A percentile compares a stretch with the other conserved stretches of the same genome.
These are phyloP conservation scores for Apocynum venetum DNA, from an alignment of 257 asterid species.

Conservation along the genomic window DNA sequence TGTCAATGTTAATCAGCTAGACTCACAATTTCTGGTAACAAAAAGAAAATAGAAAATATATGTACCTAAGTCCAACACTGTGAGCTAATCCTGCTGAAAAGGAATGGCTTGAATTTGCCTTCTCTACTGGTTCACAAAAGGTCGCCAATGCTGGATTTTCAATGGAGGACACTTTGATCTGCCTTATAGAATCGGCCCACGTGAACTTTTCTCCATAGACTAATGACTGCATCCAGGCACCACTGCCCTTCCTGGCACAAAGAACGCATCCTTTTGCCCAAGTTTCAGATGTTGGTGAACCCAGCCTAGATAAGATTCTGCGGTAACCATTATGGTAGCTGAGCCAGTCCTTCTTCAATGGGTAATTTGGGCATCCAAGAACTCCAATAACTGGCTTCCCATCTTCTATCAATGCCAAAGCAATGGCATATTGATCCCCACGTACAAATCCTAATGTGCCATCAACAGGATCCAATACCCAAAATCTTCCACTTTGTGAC, in stretches of 20 bases:
- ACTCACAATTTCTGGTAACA: neutral
- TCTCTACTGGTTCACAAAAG: slow-evolving; percentile 86
- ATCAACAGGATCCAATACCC: slow-evolving; percentile 87
- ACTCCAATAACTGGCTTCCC: slow-evolving; percentile 84
- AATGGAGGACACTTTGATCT: slow-evolving; percentile 59
- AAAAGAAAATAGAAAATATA: neutral
- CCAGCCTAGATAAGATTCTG: slow-evolving; percentile 45
- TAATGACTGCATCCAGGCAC: slow-evolving; percentile 87
- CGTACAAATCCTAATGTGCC: slow-evolving; percentile 81
- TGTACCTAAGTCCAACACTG: slow-evolving; percentile 72
- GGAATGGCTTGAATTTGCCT: slow-evolving; percentile 77
- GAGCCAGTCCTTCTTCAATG: slow-evolving; percentile 63
- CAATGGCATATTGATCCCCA: slow-evolving; percentile 86
- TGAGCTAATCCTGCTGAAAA: slow-evolving; percentile 84
- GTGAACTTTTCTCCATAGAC: slow-evolving; percentile 36
- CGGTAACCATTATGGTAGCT: slow-evolving; percentile 52
- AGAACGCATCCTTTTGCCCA: slow-evolving; percentile 60
- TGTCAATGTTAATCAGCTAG: neutral
- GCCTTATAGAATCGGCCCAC: slow-evolving; percentile 69
- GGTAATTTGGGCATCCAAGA: slow-evolving; percentile 91
- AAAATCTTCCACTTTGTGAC: slow-evolving; percentile 54
- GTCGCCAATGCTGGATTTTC: slow-evolving; percentile 77
- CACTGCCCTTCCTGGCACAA: slow-evolving; percentile 60
- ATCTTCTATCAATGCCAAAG: slow-evolving; percentile 71
- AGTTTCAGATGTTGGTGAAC: slow-evolving; percentile 28